phyloP scores from a whole-genome alignment of 768 basidiomycete species.

The Termitomyces titanicus region DNA sequence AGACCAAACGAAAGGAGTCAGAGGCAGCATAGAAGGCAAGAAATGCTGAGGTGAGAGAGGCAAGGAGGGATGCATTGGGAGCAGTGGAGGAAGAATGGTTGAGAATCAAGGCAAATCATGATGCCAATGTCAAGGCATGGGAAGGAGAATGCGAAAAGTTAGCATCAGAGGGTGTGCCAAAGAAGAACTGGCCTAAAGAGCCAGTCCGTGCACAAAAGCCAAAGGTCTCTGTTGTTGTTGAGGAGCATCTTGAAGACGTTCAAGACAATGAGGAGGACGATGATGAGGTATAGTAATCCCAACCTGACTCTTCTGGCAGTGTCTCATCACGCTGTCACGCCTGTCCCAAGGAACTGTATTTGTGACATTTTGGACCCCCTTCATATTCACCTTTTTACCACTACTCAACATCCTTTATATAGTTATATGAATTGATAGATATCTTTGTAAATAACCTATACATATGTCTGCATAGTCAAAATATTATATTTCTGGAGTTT shows the following conservation, averaged over 20 bases:
- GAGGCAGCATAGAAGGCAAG: neutral
- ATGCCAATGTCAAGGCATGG: conserved; percentile 10
- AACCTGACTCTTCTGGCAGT: neutral
- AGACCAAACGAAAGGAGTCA: neutral
- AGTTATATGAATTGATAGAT: neutral
- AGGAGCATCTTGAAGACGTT: neutral
- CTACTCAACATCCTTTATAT: neutral
- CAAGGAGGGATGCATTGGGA: conserved; percentile 4
- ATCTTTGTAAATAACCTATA: neutral
- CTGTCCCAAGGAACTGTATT: conserved; percentile 9
- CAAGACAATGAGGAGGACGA: conserved; percentile 6
- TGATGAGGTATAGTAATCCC: conserved; percentile 1
- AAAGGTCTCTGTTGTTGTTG: conserved; percentile 2
- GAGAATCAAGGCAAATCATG: conserved; percentile 13
- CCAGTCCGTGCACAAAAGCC: conserved; percentile 15
- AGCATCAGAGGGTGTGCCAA: conserved; percentile 7
- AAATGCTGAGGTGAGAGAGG: neutral
- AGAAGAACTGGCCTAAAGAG: conserved; percentile 15
- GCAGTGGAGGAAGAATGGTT: conserved; percentile 13
- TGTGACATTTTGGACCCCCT: neutral
- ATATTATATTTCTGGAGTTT: neutral
- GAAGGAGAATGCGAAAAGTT: conserved; percentile 12
- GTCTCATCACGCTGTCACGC: conserved; percentile 5
- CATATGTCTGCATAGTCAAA: neutral
- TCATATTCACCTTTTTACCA: neutral